A percentile compares a stretch with the other conserved stretches of the same genome.
Conservation (phyloP, 192 early-diverging fungal genomes). For the Dimargaris xerosporica region DNA sequence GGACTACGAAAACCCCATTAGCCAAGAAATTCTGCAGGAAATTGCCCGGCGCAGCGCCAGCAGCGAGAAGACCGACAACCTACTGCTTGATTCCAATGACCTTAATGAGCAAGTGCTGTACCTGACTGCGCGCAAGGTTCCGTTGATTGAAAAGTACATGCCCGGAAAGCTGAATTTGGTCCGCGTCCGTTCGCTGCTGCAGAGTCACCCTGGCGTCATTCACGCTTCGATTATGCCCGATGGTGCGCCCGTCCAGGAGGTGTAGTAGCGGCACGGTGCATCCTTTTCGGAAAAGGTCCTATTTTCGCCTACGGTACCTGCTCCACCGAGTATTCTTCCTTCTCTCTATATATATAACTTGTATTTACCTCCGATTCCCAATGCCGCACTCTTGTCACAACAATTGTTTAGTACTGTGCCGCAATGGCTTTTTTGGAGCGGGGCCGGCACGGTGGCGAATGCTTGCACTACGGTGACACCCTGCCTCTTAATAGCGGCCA, state of each 20-base stretch:
- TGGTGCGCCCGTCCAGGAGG: slow-evolving; percentile 9
- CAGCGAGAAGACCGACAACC: slow-evolving; percentile 76
- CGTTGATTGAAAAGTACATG: slow-evolving; percentile 55
- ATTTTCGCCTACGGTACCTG: no score
- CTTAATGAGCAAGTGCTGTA: slow-evolving; percentile 41
- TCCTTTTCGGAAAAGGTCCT: no score
- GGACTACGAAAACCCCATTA: slow-evolving; percentile 88
- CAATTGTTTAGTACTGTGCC: no score
- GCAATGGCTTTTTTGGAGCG: no score
- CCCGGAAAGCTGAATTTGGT: slow-evolving; percentile 44
- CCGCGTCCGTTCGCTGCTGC: slow-evolving; percentile 11
- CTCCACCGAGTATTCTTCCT: no score
- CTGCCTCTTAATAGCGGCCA: no score
- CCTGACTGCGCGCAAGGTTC: slow-evolving; percentile 43
- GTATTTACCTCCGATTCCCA: no score
- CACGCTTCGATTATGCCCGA: slow-evolving; percentile 10
- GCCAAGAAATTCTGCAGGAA: slow-evolving; percentile 76
- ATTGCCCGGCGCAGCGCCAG: slow-evolving; percentile 68
- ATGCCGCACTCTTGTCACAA: no score
- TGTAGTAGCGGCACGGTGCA: no score
- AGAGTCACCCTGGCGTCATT: slow-evolving; percentile 10
- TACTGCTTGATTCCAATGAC: slow-evolving; percentile 70
- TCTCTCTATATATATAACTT: no score
- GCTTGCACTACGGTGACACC: no score
- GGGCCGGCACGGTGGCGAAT: no score